These are phyloP conservation scores for Phaffia tasmanica DNA, from an alignment of 768 basidiomycete genomes.

Conservation along the genomic window DNA sequence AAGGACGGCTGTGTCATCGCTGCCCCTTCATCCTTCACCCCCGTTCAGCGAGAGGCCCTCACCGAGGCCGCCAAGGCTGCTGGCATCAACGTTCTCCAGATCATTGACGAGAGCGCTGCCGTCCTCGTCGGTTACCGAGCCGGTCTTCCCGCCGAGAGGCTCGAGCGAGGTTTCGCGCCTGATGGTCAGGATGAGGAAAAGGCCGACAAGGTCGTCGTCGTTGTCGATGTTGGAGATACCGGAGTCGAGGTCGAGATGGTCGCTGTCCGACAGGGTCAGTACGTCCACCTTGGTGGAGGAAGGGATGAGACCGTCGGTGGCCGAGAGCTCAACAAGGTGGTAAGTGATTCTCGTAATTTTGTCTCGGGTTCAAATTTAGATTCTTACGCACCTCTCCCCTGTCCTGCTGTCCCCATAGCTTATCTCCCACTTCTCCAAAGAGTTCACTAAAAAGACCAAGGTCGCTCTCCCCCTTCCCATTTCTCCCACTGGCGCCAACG, in stretches of 20 bases:
- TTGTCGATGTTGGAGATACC: constrained; percentile 40
- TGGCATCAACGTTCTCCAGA: constrained; percentile 70
- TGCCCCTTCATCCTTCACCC: constrained; percentile 63
- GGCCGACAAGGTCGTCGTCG: constrained; percentile 38
- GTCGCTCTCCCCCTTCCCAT: constrained; percentile 52
- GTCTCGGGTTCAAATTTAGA: constrained; percentile 38
- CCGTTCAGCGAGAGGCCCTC: constrained; percentile 58
- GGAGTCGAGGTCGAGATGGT: constrained; percentile 36
- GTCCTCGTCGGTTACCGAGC: constrained; percentile 46
- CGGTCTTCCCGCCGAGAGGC: constrained; percentile 35
- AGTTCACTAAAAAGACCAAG: constrained; percentile 95
- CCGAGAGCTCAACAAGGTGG: constrained; percentile 39
- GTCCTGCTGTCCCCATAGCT: constrained; percentile 64
- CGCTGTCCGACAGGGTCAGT: constrained; percentile 37
- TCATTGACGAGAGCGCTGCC: constrained; percentile 78
- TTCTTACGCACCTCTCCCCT: constrained; percentile 57
- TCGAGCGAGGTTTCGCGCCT: constrained; percentile 35
- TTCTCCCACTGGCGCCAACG: constrained; percentile 37
- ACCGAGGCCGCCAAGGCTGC: constrained; percentile 64
- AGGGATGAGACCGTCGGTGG: constrained; percentile 38
- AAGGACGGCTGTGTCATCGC: constrained; percentile 72
- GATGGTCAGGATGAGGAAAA: constrained; percentile 35
- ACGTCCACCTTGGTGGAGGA: constrained; percentile 37
- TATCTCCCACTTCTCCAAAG: constrained; percentile 82
- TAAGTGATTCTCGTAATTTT: constrained; percentile 27